These are phyloP conservation scores for Prunus dulcis DNA, from an alignment of 306 rosid genomes.

Conservation along the genomic window DNA sequence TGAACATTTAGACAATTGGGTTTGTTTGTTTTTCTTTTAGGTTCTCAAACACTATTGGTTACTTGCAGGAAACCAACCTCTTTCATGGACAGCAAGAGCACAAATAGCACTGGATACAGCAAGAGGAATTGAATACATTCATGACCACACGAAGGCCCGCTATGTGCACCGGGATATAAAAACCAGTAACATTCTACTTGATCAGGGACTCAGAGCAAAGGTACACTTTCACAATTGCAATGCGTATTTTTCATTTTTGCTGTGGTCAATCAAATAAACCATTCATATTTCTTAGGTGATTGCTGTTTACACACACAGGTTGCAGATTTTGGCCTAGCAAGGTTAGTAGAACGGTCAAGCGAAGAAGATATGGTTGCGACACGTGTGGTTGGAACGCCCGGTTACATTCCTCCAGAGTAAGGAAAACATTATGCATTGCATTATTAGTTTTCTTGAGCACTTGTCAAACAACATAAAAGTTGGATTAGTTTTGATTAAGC, in stretches of 20 bases:
- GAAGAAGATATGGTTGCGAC: conserved; percentile 55
- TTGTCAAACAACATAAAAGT: not conserved
- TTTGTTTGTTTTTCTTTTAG: not conserved
- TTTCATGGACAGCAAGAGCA: conserved; percentile 59
- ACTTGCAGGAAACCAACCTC: conserved; percentile 50
- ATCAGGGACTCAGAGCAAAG: conserved; percentile 57
- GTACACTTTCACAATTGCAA: conserved; percentile 18
- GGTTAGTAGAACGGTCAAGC: conserved; percentile 44
- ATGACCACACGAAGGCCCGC: conserved; percentile 52
- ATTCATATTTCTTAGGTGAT: not conserved
- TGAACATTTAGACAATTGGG: not conserved
- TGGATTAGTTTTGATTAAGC: not conserved
- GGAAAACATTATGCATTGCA: not conserved
- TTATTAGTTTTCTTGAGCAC: not conserved
- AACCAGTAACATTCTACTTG: conserved; percentile 67
- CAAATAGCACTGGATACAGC: conserved; percentile 65
- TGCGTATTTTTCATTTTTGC: no score
- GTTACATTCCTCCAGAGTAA: conserved; percentile 72
- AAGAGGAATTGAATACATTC: conserved; percentile 65
- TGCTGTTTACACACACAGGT: conserved; percentile 35
- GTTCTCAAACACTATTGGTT: not conserved
- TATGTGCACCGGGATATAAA: conserved; percentile 67
- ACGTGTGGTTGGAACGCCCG: conserved; percentile 68
- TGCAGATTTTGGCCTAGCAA: conserved; percentile 70
- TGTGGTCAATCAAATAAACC: not conserved